A percentile compares a stretch with the other conserved stretches of the same genome.
These are phyloP conservation scores for Phaeodactylum tricornutum DNA, from an alignment of 108 stramenopile species.

Conservation along the genomic window DNA sequence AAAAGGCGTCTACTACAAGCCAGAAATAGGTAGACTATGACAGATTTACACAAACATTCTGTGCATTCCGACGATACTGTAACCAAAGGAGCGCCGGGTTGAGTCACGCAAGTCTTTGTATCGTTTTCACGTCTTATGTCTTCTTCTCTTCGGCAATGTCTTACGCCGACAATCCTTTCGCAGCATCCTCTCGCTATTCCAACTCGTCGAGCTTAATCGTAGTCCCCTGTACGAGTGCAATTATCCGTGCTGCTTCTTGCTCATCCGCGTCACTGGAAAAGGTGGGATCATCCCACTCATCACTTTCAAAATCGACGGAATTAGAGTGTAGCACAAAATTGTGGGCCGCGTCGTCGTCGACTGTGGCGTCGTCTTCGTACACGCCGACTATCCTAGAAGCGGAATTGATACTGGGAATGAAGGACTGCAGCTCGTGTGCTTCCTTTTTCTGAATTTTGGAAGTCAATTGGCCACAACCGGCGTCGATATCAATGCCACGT, in stretches of 20 bases:
- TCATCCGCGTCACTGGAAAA: neutral
- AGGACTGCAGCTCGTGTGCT: too few species aligned
- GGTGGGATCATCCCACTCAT: neutral
- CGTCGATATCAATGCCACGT: conserved; percentile 97
- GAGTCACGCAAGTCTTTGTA: neutral
- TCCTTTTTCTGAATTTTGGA: too few species aligned
- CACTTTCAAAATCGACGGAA: neutral
- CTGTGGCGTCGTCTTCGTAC: too few species aligned
- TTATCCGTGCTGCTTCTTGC: neutral
- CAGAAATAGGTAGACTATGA: too few species aligned
- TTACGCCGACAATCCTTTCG: too few species aligned
- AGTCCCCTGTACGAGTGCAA: neutral
- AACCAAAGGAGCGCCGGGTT: neutral
- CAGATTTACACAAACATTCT: too few species aligned
- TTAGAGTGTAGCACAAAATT: neutral
- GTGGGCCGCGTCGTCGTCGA: too few species aligned
- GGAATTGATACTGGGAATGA: too few species aligned
- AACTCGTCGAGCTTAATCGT: neutral
- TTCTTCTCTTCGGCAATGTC: too few species aligned
- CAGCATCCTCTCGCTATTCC: neutral
- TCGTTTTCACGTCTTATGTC: neutral
- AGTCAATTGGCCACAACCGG: conserved; percentile 95
- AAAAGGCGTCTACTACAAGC: too few species aligned
- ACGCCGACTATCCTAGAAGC: too few species aligned
- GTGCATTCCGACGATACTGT: too few species aligned